Base-by-base conservation (phyloP, 768 basidiomycete genomes). In the Coprinopsis strossmayeri region DNA sequence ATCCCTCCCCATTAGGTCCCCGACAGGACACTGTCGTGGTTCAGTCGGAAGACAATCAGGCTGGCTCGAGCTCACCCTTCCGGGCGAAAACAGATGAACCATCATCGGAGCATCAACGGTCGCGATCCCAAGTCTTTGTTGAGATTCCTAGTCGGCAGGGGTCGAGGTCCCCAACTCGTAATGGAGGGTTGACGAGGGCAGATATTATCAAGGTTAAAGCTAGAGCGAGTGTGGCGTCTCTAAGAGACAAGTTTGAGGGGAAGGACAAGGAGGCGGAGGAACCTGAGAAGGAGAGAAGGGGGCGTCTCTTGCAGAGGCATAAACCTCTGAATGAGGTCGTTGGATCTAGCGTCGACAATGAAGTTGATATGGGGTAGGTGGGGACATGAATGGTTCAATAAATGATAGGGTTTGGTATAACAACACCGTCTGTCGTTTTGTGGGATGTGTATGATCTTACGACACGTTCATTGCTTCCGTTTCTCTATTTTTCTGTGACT, bases 261-360 rank as follows among this genome's bases (percentile, higher is more conserved):
- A 5, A 17, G 35, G 18, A 42, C 9, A 30, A 35, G 47, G 49
- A 41, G 37, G 4, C 40, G 35, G 11, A 48, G 15, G 27, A n/a
- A 10, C 39, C 34, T 20, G 30, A 13, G 17, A 46, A 46, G 21
- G 20, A 20, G 39, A 30, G 18, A 37, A 27, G 45, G 13, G 41
- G 42, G 23, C 38, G 28, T 44, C 34, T 40, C 27, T 45, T 20
- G 40, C 39, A 18, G 38, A 39, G 34, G 30, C 44, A 37, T 34
- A 51, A 51, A 48, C 5, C 42, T 4, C 34, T 55, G 11, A 26
- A 13, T 20, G 54, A 55, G 39, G 54, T 55, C 38, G 45, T 52
- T 34, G 48, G 38, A 25, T 46, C 45, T 12, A 55, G 51, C 45
- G 51, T 55, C 26, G 51, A 44, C 2, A 15, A 27, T 15, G 48